Evolutionary conservation across 441 rosid genomes (phyloP), one percentile per base, ranked within the genome.

Genomic region (Jatropha multifida): DNA sequence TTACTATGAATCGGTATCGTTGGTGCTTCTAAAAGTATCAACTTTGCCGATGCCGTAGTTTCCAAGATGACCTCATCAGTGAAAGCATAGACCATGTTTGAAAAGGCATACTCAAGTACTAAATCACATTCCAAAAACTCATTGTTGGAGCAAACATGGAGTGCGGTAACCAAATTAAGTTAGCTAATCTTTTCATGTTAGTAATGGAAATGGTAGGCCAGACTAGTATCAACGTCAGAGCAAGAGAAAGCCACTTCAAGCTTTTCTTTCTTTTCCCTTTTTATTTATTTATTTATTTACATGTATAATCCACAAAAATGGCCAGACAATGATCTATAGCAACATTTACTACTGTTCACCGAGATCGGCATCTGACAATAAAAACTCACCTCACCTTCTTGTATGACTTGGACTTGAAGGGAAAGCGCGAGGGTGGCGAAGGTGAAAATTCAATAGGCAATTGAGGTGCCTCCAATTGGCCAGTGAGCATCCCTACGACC

Each of bases 381-480:
- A 27, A 62, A 72, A 73, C 82, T 83, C 89, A 87, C 81, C 83
- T 74, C 70, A 74, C 84, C 80, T 86, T 91, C 79, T 83, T 88
- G 27, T 84, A 88, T 1, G 92, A 82, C 70, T 84, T 92, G 73
- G 92, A 81, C 78, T 88, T 90, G 74, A 76, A 85, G 12, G 90
- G 90, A 69, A 86, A 83, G 0, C 85, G 83, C 0, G 91, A 82
- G 18, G 93, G 97, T 0, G 94, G 93, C 18, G 99, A 90, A 20
- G 96, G 98, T 20, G 98, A 93, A 60, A 87, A 90, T 62, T 94
- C 99, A 9, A 83, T 63, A 0, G 99, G 98, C 54, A 93, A 69
- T 65, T 87, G 85, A 4, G 97, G 99, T 6, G 86, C 79, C 37
- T 83, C 89, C 11, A 65, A 72, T 38, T 78, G 84, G 18, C 96